These are phyloP conservation scores for Bacterosira constricta DNA, from an alignment of 108 stramenopile genomes.

Conservation along the genomic window DNA sequence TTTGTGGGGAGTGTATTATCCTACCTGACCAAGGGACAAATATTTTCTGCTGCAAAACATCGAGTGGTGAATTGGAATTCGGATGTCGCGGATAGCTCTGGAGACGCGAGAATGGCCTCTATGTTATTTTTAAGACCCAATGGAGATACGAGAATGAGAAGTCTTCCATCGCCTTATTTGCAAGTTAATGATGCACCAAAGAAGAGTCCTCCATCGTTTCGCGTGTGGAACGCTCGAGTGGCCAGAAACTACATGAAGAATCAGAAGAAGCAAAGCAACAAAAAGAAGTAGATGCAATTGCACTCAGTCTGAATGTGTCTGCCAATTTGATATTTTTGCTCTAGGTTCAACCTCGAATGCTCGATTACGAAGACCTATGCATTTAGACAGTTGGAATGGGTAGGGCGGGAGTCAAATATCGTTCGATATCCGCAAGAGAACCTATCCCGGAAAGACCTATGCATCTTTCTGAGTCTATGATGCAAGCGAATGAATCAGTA, in stretches of 20 bases:
- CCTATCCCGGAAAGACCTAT: too few relatives aligned
- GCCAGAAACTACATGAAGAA: slow-evolving; percentile 52
- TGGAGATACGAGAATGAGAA: slow-evolving; percentile 48
- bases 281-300: too few relatives aligned
- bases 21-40: slow-evolving; percentile 55
- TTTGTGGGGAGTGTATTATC: slow-evolving; percentile 79
- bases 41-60: slow-evolving; percentile 71
- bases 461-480: too few relatives aligned
- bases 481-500: too few relatives aligned
- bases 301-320: too few relatives aligned
- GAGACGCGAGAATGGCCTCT: slow-evolving; percentile 55
- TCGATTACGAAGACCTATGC: too few relatives aligned
- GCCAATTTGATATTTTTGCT: too few relatives aligned
- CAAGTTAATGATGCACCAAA: slow-evolving; percentile 10
- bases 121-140: slow-evolving; percentile 83
- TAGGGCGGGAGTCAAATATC: too few relatives aligned
- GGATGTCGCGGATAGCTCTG: neutral
- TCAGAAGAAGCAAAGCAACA: slow-evolving; percentile 13
- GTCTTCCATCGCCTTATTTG: slow-evolving; percentile 46
- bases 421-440: too few relatives aligned
- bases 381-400: too few relatives aligned
- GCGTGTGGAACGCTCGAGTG: slow-evolving; percentile 39
- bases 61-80: slow-evolving; percentile 51
- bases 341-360: too few relatives aligned
- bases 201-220: slow-evolving; percentile 34